These are phyloP conservation scores for Candida pseudofarinosa DNA, from an alignment of 805 yeast genomes.

Conservation along the genomic window DNA sequence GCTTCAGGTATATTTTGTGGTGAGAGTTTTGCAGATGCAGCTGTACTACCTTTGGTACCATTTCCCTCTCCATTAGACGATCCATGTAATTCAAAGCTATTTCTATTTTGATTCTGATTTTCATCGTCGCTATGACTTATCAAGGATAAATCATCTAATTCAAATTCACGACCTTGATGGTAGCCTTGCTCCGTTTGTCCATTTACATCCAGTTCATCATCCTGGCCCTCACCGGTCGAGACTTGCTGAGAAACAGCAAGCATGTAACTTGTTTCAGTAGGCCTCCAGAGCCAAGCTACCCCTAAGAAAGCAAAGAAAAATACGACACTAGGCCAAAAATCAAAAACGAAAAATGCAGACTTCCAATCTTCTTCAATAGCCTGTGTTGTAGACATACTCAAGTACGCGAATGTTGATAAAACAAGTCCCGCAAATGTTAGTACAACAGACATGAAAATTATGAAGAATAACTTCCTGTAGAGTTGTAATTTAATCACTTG, in stretches of 20 bases:
- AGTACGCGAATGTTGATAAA: constrained; percentile 62
- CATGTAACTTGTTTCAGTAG: constrained; percentile 91
- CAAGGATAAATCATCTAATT: constrained; percentile 54
- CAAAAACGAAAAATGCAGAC: constrained; percentile 78
- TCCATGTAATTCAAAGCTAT: constrained; percentile 36
- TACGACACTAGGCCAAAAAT: constrained; percentile 92
- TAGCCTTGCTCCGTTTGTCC: constrained; percentile 16
- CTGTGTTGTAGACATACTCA: constrained; percentile 71
- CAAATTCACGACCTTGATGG: constrained; percentile 51
- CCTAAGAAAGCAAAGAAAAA: constrained; percentile 81
- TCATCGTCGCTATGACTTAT: constrained; percentile 46
- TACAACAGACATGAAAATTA: constrained; percentile 69
- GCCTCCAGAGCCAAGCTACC: constrained; percentile 93
- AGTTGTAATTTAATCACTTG: constrained; percentile 87
- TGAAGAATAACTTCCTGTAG: constrained; percentile 73
- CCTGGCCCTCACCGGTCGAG: constrained; percentile 73
- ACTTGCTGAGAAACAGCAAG: constrained; percentile 92
- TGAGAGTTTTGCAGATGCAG: constrained; percentile 1
- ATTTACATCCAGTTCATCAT: constrained; percentile 30
- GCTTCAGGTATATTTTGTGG: constrained; percentile 6
- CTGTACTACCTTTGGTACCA: constrained; percentile 5
- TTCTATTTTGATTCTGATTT: constrained; percentile 14
- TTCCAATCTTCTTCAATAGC: constrained; percentile 89
- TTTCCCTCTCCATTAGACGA: constrained; percentile 11
- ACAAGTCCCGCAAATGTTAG: constrained; percentile 68